Conservation (phyloP, 768 basidiomycete species). For the Lyophyllum shimeji region DNA sequence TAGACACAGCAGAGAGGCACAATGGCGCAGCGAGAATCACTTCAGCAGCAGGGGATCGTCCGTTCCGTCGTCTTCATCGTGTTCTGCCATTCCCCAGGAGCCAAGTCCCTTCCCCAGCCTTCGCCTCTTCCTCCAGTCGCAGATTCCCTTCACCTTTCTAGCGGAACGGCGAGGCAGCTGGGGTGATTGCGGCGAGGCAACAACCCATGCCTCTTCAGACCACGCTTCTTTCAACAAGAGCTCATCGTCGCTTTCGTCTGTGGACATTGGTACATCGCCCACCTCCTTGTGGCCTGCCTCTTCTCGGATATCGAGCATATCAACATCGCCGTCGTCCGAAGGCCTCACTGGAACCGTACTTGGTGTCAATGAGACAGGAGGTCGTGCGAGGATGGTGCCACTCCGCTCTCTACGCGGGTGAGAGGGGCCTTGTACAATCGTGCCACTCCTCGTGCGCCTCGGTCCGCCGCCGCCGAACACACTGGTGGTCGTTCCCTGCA, state of each 20-base stretch:
- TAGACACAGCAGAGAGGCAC: background rate
- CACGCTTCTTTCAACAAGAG: constrained; percentile 20
- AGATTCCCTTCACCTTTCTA: constrained; percentile 11
- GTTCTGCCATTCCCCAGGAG: constrained; percentile 12
- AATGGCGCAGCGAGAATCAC: background rate
- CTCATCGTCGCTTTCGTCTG: constrained; percentile 17
- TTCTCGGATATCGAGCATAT: constrained; percentile 1
- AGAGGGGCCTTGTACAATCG: constrained; percentile 31
- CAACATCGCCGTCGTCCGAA: constrained; percentile 4
- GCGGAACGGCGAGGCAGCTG: constrained; percentile 22
- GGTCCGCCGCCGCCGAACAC: constrained; percentile 23
- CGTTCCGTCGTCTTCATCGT: constrained; percentile 18
- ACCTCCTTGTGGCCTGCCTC: constrained; percentile 7
- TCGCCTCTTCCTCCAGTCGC: constrained; percentile 8
- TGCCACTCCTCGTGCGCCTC: constrained; percentile 49
- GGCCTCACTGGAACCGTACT: constrained; percentile 7
- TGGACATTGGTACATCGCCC: constrained; percentile 22
- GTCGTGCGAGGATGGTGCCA: constrained; percentile 19
- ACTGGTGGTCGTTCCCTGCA: constrained; percentile 4
- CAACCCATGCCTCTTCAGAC: constrained; percentile 31
- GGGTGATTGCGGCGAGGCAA: constrained; percentile 38
- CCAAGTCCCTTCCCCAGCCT: constrained; percentile 6
- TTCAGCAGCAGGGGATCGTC: constrained; percentile 20
- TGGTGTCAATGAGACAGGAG: constrained; percentile 1
- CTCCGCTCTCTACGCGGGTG: constrained; percentile 20